Percentiles rank a stretch among this genome's conserved stretches.
Evolutionary conservation across 441 rosid genomes (phyloP).

Genomic region (Omphalea diandra): DNA sequence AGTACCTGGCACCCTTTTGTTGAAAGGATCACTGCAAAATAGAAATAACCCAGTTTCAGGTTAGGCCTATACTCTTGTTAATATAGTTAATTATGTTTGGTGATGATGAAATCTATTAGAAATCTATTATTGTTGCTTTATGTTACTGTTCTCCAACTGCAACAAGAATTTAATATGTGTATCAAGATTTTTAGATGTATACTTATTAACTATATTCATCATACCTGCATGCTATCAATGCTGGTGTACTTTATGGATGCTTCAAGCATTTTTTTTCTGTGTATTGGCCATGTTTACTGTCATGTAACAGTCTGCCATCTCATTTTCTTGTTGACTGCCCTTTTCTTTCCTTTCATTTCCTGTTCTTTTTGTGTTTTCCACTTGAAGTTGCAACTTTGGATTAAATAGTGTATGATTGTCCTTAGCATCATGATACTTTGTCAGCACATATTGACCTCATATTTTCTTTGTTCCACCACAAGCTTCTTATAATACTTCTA

Average conservation of each 20-base stretch:
- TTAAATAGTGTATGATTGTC: not conserved
- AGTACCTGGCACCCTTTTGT: constrained; percentile 76
- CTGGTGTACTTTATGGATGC: not conserved
- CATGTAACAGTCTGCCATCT: not conserved
- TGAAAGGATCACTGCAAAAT: constrained; percentile 70
- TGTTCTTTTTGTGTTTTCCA: not conserved
- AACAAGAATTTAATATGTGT: not conserved
- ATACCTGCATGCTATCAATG: not conserved
- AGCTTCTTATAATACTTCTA: not conserved
- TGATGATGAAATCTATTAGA: not conserved
- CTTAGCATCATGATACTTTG: not conserved
- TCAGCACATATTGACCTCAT: not conserved
- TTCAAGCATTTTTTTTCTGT: not conserved
- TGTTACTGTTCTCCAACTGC: not conserved
- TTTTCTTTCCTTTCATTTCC: not conserved
- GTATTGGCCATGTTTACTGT: too few relatives aligned
- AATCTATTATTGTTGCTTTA: not conserved
- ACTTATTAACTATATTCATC: not conserved
- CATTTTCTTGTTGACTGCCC: not conserved
- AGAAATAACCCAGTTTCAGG: constrained; percentile 57
- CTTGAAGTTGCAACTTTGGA: not conserved
- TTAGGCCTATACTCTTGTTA: constrained; percentile 12
- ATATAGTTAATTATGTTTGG: not conserved
- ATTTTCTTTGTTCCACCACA: not conserved
- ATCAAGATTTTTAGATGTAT: not conserved